Evolutionary conservation across 257 asterid genomes (phyloP).

Genomic region (Solanum rostratum): DNA sequence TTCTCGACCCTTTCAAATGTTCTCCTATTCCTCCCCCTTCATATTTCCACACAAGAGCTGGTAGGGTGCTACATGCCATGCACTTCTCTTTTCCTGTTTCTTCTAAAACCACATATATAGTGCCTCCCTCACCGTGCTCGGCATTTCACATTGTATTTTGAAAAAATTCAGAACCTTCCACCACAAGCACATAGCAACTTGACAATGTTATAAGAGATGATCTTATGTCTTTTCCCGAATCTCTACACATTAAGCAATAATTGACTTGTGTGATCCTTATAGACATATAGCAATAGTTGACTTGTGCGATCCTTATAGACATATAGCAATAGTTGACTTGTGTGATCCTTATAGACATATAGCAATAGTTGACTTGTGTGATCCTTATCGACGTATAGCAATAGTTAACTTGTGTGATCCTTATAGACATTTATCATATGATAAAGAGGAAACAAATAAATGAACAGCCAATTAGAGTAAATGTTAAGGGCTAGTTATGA

Average conservation of each 20-base stretch:
- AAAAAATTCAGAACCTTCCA: not conserved
- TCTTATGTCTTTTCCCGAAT: not conserved
- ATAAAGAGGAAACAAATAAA: not conserved
- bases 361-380: not conserved
- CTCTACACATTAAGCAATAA: not conserved
- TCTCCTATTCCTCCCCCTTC: not conserved
- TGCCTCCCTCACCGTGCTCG: not conserved
- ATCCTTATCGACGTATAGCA: not conserved
- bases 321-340: not conserved
- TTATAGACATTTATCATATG: not conserved
- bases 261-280: not conserved
- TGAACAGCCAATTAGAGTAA: not conserved
- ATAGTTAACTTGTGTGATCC: not conserved
- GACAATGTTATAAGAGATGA: not conserved
- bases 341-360: not conserved
- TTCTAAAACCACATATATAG: not conserved
- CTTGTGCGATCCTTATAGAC: not conserved
- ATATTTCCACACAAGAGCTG: not conserved
- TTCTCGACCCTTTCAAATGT: not conserved
- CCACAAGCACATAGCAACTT: not conserved
- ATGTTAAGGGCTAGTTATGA: not conserved
- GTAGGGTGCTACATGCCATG: not conserved
- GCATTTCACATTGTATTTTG: not conserved
- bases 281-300: not conserved
- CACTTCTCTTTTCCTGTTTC: not conserved